Evolutionary conservation across 2,329 filamentous ascomycete species (phyloP).

Genomic region (Claviceps capensis): DNA sequence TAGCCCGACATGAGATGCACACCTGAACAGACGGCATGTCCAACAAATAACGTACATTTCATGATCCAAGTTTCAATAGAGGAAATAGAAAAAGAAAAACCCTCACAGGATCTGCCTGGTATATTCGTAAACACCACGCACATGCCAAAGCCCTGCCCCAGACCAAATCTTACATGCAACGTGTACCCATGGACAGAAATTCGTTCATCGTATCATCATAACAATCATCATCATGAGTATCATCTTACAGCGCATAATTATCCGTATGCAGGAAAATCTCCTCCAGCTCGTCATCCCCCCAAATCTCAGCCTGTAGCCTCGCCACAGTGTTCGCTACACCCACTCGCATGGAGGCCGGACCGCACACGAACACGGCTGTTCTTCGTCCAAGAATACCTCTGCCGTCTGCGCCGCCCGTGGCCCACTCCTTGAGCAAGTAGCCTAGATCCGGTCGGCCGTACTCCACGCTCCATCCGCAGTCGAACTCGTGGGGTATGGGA

Average conservation of each 20-base stretch:
- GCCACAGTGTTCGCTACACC: conserved; percentile 82
- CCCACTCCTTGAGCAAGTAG: conserved; percentile 74
- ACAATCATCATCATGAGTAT: background rate
- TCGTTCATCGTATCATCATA: background rate
- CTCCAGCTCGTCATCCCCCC: conserved; percentile 63
- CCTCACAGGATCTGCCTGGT: background rate
- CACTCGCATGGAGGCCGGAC: conserved; percentile 73
- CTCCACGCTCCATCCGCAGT: conserved; percentile 80
- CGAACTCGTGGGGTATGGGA: conserved; percentile 51
- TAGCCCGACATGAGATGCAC: too few relatives aligned
- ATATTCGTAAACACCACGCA: background rate
- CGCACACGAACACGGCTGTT: conserved; percentile 87
- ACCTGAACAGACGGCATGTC: too few relatives aligned
- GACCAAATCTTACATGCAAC: background rate
- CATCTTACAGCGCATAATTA: conserved; percentile 69
- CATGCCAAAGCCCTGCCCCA: background rate
- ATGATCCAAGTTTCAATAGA: too few relatives aligned
- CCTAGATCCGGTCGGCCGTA: conserved; percentile 83
- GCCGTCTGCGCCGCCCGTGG: conserved; percentile 52
- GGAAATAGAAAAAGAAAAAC: too few relatives aligned
- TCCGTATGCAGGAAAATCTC: conserved; percentile 92
- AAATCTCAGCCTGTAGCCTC: conserved; percentile 67
- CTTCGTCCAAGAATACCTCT: conserved; percentile 61
- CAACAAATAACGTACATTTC: too few relatives aligned
- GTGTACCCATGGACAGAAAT: background rate